These are phyloP conservation scores for Candida oleophila DNA, from an alignment of 805 yeast genomes.

Conservation along the genomic window DNA sequence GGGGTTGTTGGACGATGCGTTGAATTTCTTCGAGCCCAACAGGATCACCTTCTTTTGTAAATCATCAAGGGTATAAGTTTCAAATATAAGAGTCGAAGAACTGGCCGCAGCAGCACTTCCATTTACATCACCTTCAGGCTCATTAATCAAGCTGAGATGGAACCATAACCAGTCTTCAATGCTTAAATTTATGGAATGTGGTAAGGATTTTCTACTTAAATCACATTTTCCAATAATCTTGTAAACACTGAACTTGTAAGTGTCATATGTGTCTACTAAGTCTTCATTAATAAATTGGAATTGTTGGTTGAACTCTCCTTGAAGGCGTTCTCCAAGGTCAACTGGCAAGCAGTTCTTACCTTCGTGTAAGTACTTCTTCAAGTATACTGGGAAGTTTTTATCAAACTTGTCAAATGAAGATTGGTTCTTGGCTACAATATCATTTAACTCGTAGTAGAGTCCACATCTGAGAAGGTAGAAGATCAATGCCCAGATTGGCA, in stretches of 20 bases:
- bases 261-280: conserved; percentile 55
- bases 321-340: conserved; percentile 67
- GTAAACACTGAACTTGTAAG: conserved; percentile 85
- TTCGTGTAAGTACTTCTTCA: conserved; percentile 60
- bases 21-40: conserved; percentile 72
- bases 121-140: conserved; percentile 21
- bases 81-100: conserved; percentile 49
- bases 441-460: conserved; percentile 71
- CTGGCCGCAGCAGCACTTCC: conserved; percentile 21
- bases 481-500: conserved; percentile 92
- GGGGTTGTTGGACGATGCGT: conserved; percentile 61
- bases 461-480: conserved; percentile 88
- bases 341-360: conserved; percentile 50
- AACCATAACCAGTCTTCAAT: conserved; percentile 98
- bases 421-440: conserved; percentile 60
- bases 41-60: conserved; percentile 70
- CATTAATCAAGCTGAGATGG: conserved; percentile 75
- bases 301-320: conserved; percentile 80
- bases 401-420: conserved; percentile 82
- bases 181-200: conserved; percentile 67
- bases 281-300: conserved; percentile 60
- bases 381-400: conserved; percentile 75
- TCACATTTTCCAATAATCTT: conserved; percentile 92
- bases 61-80: conserved; percentile 69
- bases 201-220: conserved; percentile 61